Evolutionary conservation across 1,284 basidiomycete species (phyloP), one percentile per base, ranked within the genome.

Genomic region (Malassezia yamatoensis): DNA sequence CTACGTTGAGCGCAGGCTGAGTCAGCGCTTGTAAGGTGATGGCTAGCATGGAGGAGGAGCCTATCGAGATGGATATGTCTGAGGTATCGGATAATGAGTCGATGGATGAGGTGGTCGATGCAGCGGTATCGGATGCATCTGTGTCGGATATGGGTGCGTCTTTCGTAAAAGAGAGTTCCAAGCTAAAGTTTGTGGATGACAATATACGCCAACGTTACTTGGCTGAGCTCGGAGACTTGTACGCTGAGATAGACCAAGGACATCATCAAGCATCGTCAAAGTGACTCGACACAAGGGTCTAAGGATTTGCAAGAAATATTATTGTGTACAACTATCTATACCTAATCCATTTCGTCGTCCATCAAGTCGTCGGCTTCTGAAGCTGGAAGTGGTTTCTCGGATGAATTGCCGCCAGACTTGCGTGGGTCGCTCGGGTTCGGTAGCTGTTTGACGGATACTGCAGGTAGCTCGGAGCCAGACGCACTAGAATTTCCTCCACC

Each of bases 311-410:
- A 29, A 36, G 18, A 47, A 33, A 20, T 15, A 33, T 2, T 15
- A 29, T 7, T 4, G 24, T 37, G 35, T 10, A 29, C 11, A 8
- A 5, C 47, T 39, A 38, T 18, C 35, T 6, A 39, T 8, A 3
- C 21, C 29, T 52, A 58, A 33, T 58, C 55, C 55, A 58, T 58
- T 34, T 58, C 55, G 16, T 58, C 46, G 34, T 58, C 55, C 35
- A 53, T 41, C 15, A 58, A 51, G 50, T 58, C 32, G 16, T 52
- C 55, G 2, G 55, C 55, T 21, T 58, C 55, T 2, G 37, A 24
- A 15, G 20, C 37, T 29, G 3, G 24, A 7, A 29, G 24, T 7
- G 24, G 24, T 29, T 29, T 29, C 24, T 29, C 24, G 3, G 24
- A 29, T 7, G 24, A 7, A 29, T 29, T 41, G 39, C 16, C 13